Evolutionary conservation across 306 rosid genomes (phyloP), one percentile per base, ranked within the genome.

Genomic region (Carpinus viminea): DNA sequence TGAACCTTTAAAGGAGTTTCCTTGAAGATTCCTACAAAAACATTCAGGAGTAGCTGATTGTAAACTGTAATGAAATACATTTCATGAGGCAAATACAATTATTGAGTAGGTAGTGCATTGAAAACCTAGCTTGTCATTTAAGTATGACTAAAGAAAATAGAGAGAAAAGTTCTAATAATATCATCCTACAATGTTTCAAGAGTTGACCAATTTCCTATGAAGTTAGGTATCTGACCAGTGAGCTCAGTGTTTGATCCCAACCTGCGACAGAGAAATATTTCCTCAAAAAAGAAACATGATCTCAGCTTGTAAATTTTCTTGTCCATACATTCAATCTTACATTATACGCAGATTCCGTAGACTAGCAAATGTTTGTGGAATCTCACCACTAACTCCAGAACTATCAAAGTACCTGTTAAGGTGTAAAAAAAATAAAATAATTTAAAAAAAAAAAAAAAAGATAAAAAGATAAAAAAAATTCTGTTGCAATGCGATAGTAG

Each of bases 221-320:
- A 93, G 75, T 83, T 88, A n/a, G 96, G 98, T 78, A 92, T 89
- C 54, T 47, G 71, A n/a, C 96, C 96, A 1, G 87, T 89, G 82
- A 89, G 80, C 75, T 80, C 89, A 74, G 3, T 76, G 79, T 90
- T 96, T 8, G 98, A 90, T 75, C 90, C 93, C 88, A 88, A 82
- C 77, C 97, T 90, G 88, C 76, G 45, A 73, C 76, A 46, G 15
- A 73, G 31, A 68, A 80, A 26, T 57, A 82, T 8, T 17, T 21
- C 54, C 45, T 26, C 26, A 15, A 36, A 12, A 21, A 9, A 17
- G 41, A 61, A 64, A 16, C 70, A 16, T 0, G 11, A 56, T 3
- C 4, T 2, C 68, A 72, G 12, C 24, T 59, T 13, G 12, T 46
- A 41, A 8, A 41, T 20, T 41, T 26, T 18, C 64, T 69, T 61